phyloP scores from a whole-genome alignment of 345 rosid species.

The Syzygium jambos region DNA sequence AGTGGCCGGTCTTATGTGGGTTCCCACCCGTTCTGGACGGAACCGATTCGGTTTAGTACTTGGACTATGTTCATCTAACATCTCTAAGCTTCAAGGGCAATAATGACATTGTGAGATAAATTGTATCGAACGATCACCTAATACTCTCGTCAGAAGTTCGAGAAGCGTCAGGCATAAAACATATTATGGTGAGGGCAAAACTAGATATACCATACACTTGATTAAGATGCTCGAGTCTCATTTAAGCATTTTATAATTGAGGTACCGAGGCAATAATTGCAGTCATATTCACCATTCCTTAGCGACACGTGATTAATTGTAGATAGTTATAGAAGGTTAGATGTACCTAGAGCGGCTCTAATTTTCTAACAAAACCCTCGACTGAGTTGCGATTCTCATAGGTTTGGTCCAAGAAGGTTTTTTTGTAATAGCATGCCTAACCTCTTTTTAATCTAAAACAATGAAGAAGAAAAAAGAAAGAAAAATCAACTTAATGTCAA shows the following conservation, averaged over 20 bases:
- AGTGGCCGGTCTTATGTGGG: too few relatives aligned
- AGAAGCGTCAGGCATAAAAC: too few relatives aligned
- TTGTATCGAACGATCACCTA: too few relatives aligned
- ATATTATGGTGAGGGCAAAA: background rate
- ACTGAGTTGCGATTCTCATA: background rate
- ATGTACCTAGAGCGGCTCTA: background rate
- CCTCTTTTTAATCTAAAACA: background rate
- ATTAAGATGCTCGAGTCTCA: background rate
- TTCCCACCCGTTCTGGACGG: background rate
- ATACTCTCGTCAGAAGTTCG: too few relatives aligned
- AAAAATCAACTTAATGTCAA: background rate
- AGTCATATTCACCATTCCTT: background rate
- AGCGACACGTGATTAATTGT: background rate
- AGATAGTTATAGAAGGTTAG: background rate
- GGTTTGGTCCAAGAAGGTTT: background rate
- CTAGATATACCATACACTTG: background rate
- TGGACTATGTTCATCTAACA: background rate
- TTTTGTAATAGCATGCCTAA: background rate
- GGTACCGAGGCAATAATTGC: background rate
- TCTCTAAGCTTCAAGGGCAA: background rate
- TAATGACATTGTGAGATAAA: background rate
- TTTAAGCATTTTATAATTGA: background rate
- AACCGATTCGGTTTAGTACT: background rate
- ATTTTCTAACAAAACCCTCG: background rate
- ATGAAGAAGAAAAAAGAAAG: background rate